These are phyloP conservation scores for Oryza meridionalis DNA, from an alignment of 176 grass and related monocot species.

Conservation along the genomic window DNA sequence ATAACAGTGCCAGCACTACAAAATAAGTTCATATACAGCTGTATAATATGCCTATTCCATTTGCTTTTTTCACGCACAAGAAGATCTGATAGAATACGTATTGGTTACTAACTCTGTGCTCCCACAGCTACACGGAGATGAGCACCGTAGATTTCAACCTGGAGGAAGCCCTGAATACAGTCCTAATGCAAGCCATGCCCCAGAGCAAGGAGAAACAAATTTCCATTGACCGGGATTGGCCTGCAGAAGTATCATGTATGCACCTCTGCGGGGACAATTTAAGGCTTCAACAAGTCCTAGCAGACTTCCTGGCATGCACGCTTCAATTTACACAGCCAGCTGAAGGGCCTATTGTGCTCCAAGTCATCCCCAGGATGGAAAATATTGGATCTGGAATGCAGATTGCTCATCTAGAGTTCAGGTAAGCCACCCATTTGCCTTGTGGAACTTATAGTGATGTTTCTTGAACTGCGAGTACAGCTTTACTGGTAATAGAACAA, in stretches of 20 bases:
- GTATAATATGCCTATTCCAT: neutral
- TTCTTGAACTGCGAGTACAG: slow-evolving; percentile 20
- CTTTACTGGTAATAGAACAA: slow-evolving; percentile 13
- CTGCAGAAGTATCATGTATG: slow-evolving; percentile 79
- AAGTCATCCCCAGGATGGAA: slow-evolving; percentile 77
- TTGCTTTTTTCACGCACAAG: slow-evolving; percentile 12
- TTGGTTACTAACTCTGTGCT: slow-evolving; percentile 20
- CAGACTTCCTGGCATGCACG: slow-evolving; percentile 71
- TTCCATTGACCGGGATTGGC: slow-evolving; percentile 78
- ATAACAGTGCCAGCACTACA: neutral
- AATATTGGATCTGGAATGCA: slow-evolving; percentile 78
- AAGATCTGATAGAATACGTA: neutral
- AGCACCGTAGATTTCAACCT: slow-evolving; percentile 85
- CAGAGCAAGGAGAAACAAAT: slow-evolving; percentile 70
- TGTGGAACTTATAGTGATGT: slow-evolving; percentile 13
- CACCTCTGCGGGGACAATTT: slow-evolving; percentile 90
- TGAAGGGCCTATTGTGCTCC: slow-evolving; percentile 77
- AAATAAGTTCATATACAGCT: neutral
- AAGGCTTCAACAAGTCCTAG: slow-evolving; percentile 94
- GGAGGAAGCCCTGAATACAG: slow-evolving; percentile 70
- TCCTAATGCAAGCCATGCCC: slow-evolving; percentile 84
- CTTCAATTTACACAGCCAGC: slow-evolving; percentile 77
- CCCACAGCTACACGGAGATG: slow-evolving; percentile 81
- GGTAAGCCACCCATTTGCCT: slow-evolving; percentile 48
- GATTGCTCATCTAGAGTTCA: slow-evolving; percentile 94